A percentile compares a stretch with the other conserved stretches of the same genome.
Evolutionary conservation across 2,329 filamentous ascomycete species (phyloP).

Genomic region (Fusarium duplospermum): DNA sequence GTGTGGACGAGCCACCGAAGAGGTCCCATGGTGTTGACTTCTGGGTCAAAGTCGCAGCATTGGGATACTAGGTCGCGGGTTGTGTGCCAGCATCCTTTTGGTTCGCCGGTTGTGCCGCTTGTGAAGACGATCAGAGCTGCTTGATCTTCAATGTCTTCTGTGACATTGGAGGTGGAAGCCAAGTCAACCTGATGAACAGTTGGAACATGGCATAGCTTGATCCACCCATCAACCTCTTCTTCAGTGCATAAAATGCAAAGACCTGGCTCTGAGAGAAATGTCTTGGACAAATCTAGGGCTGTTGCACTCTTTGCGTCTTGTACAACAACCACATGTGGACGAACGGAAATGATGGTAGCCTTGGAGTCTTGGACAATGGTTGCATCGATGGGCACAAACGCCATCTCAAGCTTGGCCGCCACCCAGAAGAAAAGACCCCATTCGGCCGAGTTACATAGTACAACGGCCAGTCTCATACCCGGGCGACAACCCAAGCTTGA

Average conservation of each 20-base stretch:
- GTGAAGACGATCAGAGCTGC: constrained; percentile 59
- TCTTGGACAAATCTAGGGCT: constrained; percentile 28
- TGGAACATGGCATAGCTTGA: constrained; percentile 24
- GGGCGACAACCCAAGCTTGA: constrained; percentile 37
- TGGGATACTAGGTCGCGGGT: constrained; percentile 54
- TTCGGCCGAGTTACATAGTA: constrained; percentile 53
- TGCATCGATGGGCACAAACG: constrained; percentile 52
- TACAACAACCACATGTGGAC: constrained; percentile 47
- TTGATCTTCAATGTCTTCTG: constrained; percentile 13
- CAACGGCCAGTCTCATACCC: constrained; percentile 46
- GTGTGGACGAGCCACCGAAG: constrained; percentile 54
- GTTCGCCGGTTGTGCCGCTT: constrained; percentile 60
- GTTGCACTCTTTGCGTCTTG: constrained; percentile 44
- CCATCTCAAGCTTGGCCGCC: constrained; percentile 48
- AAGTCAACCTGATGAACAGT: neutral
- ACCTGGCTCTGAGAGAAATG: neutral
- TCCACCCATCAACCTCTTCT: constrained; percentile 34
- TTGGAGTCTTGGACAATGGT: constrained; percentile 39
- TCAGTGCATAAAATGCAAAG: constrained; percentile 43
- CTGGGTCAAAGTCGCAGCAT: constrained; percentile 51
- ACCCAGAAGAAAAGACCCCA: constrained; percentile 54
- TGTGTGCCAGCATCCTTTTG: constrained; percentile 59
- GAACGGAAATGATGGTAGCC: constrained; percentile 37
- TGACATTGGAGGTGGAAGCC: neutral
- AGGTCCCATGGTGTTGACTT: constrained; percentile 42